Evolutionary conservation across 2,329 filamentous ascomycete species (phyloP), one percentile per base, ranked within the genome.

Genomic region (Colletotrichum plurivorum): DNA sequence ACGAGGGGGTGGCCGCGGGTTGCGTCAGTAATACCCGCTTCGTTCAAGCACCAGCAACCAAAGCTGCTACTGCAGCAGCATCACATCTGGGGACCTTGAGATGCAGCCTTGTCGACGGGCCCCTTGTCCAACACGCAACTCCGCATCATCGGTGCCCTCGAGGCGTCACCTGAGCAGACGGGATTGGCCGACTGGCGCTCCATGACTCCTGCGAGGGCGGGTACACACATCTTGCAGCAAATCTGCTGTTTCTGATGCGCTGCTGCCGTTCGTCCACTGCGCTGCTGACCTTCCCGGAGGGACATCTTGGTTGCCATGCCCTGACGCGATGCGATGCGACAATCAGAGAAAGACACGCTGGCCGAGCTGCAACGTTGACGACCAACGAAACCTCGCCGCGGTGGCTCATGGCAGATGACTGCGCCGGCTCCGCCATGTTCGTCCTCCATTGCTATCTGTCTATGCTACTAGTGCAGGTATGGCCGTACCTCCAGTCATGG

Each of bases 151-250:
- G 48, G 63, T 39, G 67, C 57, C 56, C 53, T 56, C 48, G 18
- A 48, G 56, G 63, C 56, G 63, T 68, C 67, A 70, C 67, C 51
- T 70, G 67, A 68, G 52, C 56, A 53, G 20, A 48, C 25, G 51
- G 67, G 67, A 70, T 70, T 70, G 67, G 67, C 41, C 43, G 31
- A 18, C 31, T 61, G 67, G 52, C 36, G 57, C 63, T 68, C 20
- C 36, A 63, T 58, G 63, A 58, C 39, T 68, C 57, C 67, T 58
- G 67, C 63, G 63, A 70, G 52, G 49, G 67, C 67, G 63, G 67
- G 63, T 70, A 63, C 63, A 70, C 52, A 68, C 57, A 70, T 70
- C 57, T 68, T 20, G 67, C 67, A 67, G 66, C 62, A 69, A 65
- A 52, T 60, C 63, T 69, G 66, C 55, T 60, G 61, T 69, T 60